These are phyloP conservation scores for Ceratocystis diversiconidia DNA, from an alignment of 2,329 filamentous ascomycete species.

Conservation along the genomic window DNA sequence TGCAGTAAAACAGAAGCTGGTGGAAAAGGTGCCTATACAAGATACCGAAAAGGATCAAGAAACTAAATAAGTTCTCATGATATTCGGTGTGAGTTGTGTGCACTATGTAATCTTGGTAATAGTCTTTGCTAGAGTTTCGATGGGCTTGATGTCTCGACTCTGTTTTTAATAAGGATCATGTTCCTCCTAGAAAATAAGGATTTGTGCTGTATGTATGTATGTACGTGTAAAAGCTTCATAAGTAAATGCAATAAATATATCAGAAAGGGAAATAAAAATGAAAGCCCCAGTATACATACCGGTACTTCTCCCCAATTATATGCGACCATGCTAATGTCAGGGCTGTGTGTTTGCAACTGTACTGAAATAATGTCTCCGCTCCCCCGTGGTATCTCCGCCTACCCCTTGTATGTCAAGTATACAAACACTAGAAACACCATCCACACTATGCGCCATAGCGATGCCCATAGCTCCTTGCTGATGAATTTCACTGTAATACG, in stretches of 20 bases:
- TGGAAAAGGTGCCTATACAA: background rate
- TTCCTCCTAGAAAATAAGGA: background rate
- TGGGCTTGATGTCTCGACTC: background rate
- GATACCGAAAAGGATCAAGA: conserved; percentile 3
- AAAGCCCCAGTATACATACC: background rate
- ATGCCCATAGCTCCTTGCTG: conserved; percentile 45
- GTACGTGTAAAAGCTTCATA: conserved; percentile 28
- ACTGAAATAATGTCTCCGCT: background rate
- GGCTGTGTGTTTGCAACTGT: too few species aligned
- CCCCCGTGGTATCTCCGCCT: conserved; percentile 4
- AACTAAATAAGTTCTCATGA: conserved; percentile 24
- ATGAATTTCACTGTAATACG: conserved; percentile 33
- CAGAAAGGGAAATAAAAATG: background rate
- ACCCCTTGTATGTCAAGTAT: conserved; percentile 53
- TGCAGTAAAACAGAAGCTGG: conserved; percentile 20
- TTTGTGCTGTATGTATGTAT: conserved; percentile 17
- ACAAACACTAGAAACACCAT: conserved; percentile 51
- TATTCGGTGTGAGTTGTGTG: conserved; percentile 31
- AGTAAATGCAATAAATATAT: conserved; percentile 5
- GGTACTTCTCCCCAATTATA: background rate
- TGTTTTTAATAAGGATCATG: background rate
- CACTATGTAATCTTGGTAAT: conserved; percentile 34
- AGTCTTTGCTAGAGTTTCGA: background rate
- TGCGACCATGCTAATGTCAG: background rate
- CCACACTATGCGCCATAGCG: conserved; percentile 47